A percentile compares a stretch with the other conserved stretches of the same genome.
phyloP scores from a whole-genome alignment of 2,329 filamentous ascomycete genomes.

The Cyphellophora attinorum region DNA sequence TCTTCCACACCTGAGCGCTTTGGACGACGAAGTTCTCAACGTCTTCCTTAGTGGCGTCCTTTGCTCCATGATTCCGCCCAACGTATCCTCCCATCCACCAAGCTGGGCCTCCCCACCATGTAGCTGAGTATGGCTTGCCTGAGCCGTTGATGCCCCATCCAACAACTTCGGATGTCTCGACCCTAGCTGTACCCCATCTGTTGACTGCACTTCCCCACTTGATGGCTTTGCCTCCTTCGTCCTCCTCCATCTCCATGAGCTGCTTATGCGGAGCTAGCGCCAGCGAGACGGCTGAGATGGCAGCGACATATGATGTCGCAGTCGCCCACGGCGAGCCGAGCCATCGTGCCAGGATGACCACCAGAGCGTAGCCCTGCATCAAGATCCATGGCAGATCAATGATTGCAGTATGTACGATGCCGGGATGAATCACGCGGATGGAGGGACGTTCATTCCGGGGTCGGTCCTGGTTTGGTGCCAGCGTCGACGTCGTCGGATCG shows the following conservation, averaged over 20 bases:
- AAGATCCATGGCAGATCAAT: constrained; percentile 54
- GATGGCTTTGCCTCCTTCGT: constrained; percentile 50
- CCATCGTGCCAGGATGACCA: constrained; percentile 51
- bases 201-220: constrained; percentile 83
- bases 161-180: constrained; percentile 65
- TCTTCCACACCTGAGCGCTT: constrained; percentile 54
- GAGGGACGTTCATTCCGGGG: constrained; percentile 37
- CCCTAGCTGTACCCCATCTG: constrained; percentile 47
- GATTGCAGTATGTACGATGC: constrained; percentile 73
- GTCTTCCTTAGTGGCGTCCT: constrained; percentile 51
- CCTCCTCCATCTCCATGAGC: constrained; percentile 28
- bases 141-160: constrained; percentile 66
- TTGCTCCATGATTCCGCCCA: constrained; percentile 49
- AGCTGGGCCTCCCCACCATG: constrained; percentile 36
- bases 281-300: constrained; percentile 68
- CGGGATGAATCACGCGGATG: constrained; percentile 76
- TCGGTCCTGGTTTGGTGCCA: constrained; percentile 14
- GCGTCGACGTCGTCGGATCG: constrained; percentile 18
- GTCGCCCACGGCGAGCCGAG: constrained; percentile 85
- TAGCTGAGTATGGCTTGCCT: constrained; percentile 22
- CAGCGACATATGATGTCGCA: constrained; percentile 65
- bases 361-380: constrained; percentile 12
- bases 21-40: constrained; percentile 52
- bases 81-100: constrained; percentile 41
- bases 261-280: constrained; percentile 53